Percentiles rank a stretch among this genome's conserved stretches.
Conservation (phyloP, 352 stramenopile species). For the Globisporangium spinosum region DNA sequence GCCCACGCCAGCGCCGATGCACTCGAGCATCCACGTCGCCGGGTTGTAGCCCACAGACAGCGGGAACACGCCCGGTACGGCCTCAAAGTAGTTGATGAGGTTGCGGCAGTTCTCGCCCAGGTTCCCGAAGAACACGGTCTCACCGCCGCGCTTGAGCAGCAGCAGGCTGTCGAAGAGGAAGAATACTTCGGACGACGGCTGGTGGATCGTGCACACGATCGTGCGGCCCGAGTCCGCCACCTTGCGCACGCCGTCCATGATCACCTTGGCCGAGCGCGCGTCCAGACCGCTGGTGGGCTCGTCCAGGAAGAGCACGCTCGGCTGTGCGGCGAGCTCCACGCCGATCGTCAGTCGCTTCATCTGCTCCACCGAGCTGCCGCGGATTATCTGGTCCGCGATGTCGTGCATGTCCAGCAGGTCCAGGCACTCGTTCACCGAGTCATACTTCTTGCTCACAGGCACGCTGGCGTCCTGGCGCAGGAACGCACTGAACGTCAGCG, state of each 20-base stretch:
- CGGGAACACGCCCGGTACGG: neutral
- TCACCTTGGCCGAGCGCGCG: slow-evolving; percentile 70
- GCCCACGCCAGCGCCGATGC: slow-evolving; percentile 35
- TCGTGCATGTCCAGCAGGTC: slow-evolving; percentile 47
- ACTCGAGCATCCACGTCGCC: slow-evolving; percentile 21
- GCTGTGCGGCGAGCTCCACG: slow-evolving; percentile 88
- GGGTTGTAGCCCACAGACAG: slow-evolving; percentile 27
- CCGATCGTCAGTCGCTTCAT: slow-evolving; percentile 79
- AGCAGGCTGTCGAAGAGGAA: slow-evolving; percentile 76
- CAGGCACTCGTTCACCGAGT: slow-evolving; percentile 53
- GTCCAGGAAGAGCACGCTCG: slow-evolving; percentile 87
- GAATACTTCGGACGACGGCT: slow-evolving; percentile 83
- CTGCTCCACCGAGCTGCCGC: slow-evolving; percentile 53
- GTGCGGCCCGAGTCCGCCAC: slow-evolving; percentile 66
- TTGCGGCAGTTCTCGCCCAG: neutral
- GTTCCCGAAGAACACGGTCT: slow-evolving; percentile 30
- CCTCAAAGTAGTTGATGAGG: neutral
- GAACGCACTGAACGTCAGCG: slow-evolving; percentile 76
- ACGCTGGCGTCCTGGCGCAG: slow-evolving; percentile 34
- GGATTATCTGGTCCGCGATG: slow-evolving; percentile 58
- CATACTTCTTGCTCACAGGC: slow-evolving; percentile 29
- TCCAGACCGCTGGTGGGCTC: slow-evolving; percentile 79
- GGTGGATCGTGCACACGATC: slow-evolving; percentile 90
- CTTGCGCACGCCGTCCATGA: slow-evolving; percentile 86
- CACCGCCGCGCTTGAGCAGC: slow-evolving; percentile 48